These are phyloP conservation scores for Calycina herbarum DNA, from an alignment of 2,329 filamentous ascomycete genomes.

Conservation along the genomic window DNA sequence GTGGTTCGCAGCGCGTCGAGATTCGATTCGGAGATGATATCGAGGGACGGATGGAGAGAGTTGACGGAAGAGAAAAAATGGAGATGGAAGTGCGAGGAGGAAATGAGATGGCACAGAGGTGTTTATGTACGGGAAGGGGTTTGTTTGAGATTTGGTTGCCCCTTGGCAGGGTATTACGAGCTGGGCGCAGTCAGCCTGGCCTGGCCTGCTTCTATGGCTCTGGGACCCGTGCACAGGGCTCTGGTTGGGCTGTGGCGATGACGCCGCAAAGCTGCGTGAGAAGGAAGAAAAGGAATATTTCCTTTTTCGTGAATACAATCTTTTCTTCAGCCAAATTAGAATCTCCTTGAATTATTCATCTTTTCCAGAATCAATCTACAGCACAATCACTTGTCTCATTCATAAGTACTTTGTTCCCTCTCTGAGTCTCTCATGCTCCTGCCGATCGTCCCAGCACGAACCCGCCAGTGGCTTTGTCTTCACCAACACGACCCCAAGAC, in stretches of 20 bases:
- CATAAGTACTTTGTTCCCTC: not conserved
- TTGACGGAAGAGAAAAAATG: not conserved
- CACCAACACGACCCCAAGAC: not conserved
- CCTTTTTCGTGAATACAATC: not conserved
- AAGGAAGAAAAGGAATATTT: conserved; percentile 1
- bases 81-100: not conserved
- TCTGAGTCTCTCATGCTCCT: not conserved
- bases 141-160: conserved; percentile 5
- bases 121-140: conserved; percentile 2
- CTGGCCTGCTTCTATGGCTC: not conserved
- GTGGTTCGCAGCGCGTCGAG: not conserved
- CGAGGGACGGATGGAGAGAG: not conserved
- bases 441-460: not conserved
- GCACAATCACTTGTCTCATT: not conserved
- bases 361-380: too few species aligned
- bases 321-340: too few species aligned
- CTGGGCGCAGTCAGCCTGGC: not conserved
- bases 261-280: not conserved
- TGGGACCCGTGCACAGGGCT: not conserved
- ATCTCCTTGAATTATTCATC: not conserved
- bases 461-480: not conserved
- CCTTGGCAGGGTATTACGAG: conserved; percentile 3
- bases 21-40: not conserved
- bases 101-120: not conserved
- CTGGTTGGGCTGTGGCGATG: not conserved